Conservation (phyloP, 352 stramenopile species). For the Phytophthora idaei region DNA sequence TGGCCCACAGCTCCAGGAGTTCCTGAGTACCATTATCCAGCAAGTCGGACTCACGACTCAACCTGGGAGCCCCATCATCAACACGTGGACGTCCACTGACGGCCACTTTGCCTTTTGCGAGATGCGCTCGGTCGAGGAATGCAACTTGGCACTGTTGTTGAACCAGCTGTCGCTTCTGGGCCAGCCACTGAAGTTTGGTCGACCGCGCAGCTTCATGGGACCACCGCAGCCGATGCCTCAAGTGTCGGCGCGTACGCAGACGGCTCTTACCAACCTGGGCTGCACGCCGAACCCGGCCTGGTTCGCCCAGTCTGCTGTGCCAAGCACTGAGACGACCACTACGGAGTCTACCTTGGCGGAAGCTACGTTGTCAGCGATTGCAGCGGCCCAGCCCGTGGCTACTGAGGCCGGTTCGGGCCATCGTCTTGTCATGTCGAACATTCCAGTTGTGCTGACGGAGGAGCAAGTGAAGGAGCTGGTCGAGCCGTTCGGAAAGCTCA, state of each 20-base stretch:
- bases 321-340: slow-evolving; percentile 3
- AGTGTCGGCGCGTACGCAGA: slow-evolving; percentile 73
- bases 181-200: slow-evolving; percentile 87
- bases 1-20: slow-evolving; percentile 84
- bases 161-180: slow-evolving; percentile 83
- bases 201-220: slow-evolving; percentile 82
- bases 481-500: slow-evolving; percentile 80
- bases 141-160: slow-evolving; percentile 82
- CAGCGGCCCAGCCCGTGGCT: slow-evolving; percentile 5
- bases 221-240: slow-evolving; percentile 79
- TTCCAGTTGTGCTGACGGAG: slow-evolving; percentile 75
- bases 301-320: slow-evolving; percentile 56
- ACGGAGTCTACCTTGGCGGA: slow-evolving; percentile 20
- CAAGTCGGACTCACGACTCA: slow-evolving; percentile 82
- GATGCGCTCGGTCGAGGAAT: slow-evolving; percentile 88
- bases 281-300: slow-evolving; percentile 82
- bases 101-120: slow-evolving; percentile 89
- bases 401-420: slow-evolving; percentile 7
- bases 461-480: slow-evolving; percentile 87
- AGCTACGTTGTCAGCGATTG: slow-evolving; percentile 13
- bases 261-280: slow-evolving; percentile 78
- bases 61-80: slow-evolving; percentile 82
- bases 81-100: slow-evolving; percentile 87
- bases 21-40: slow-evolving; percentile 87
- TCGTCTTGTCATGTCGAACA: slow-evolving; percentile 83